Evolutionary conservation across 768 basidiomycete genomes (phyloP).

Genomic region (Filobasidium wieringae): DNA sequence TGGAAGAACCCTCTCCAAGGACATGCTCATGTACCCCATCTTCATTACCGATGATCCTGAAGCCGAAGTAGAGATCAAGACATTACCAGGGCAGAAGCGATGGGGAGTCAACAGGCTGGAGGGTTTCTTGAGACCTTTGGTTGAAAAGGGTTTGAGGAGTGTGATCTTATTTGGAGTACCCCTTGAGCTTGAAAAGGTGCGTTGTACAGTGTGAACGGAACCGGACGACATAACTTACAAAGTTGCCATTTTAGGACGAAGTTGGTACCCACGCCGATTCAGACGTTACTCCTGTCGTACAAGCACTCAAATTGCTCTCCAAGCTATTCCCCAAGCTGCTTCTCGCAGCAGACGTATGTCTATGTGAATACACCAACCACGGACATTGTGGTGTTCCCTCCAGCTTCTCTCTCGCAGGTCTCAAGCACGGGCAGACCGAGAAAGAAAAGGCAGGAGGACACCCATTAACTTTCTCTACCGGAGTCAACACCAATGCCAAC

Average conservation of each 20-base stretch:
- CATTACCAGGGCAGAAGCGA: slow-evolving; percentile 72
- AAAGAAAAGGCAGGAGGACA: not conserved
- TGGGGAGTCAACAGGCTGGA: slow-evolving; percentile 96
- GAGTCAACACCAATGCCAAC: too few relatives aligned
- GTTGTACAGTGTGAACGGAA: not conserved
- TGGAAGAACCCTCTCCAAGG: slow-evolving; percentile 43
- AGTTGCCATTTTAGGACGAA: slow-evolving; percentile 56
- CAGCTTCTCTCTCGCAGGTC: slow-evolving; percentile 7
- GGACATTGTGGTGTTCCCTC: slow-evolving; percentile 72
- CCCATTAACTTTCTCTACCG: not conserved
- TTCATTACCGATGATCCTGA: slow-evolving; percentile 93
- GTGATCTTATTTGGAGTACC: slow-evolving; percentile 95
- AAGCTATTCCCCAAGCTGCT: slow-evolving; percentile 69
- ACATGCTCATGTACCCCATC: slow-evolving; percentile 98
- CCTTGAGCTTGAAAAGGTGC: slow-evolving; percentile 61
- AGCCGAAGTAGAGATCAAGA: slow-evolving; percentile 61
- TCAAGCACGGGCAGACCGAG: not conserved
- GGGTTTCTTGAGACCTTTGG: slow-evolving; percentile 71
- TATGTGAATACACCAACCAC: slow-evolving; percentile 99
- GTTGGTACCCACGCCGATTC: slow-evolving; percentile 84
- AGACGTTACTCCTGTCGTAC: slow-evolving; percentile 78
- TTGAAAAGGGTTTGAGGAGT: slow-evolving; percentile 76
- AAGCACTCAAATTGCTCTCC: slow-evolving; percentile 69
- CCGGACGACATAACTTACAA: too few relatives aligned
- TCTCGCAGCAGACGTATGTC: slow-evolving; percentile 88